phyloP scores from a whole-genome alignment of 257 asterid species.

The Penstemon newberryi region DNA sequence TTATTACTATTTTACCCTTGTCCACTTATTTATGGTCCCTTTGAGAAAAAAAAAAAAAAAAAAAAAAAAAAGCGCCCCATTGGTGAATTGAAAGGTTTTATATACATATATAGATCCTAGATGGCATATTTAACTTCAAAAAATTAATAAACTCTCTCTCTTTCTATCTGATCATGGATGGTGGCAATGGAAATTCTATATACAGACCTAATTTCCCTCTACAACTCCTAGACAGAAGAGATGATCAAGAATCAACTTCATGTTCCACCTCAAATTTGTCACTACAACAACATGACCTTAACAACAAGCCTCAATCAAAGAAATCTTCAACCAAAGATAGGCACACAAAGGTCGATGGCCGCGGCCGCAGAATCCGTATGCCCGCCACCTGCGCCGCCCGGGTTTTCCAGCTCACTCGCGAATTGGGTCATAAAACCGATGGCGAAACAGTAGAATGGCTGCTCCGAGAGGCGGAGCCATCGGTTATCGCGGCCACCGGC shows the following conservation, averaged over 20 bases:
- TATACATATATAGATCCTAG: not conserved
- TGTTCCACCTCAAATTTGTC: conserved; percentile 12
- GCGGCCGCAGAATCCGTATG: conserved; percentile 36
- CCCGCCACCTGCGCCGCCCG: conserved; percentile 33
- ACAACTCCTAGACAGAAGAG: conserved; percentile 27
- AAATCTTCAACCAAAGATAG: conserved; percentile 28
- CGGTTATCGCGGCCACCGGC: conserved; percentile 88
- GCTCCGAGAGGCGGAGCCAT: conserved; percentile 78
- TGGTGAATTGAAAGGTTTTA: not conserved
- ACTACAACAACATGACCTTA: not conserved
- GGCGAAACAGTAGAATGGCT: conserved; percentile 44
- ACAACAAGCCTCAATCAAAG: conserved; percentile 7
- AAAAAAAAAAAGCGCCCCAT: not conserved
- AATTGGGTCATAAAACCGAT: conserved; percentile 44
- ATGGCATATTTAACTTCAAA: no score
- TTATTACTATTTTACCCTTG: no score
- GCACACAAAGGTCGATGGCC: conserved; percentile 47
- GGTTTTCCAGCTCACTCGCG: conserved; percentile 34
- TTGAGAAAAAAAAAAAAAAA: not conserved
- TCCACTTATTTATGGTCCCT: no score
- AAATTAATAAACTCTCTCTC: not conserved
- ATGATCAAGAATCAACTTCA: not conserved
- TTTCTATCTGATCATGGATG: conserved; percentile 27
- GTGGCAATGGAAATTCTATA: conserved; percentile 8
- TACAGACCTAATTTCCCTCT: conserved; percentile 23